Evolutionary conservation across 331 rosid genomes (phyloP), one percentile per base, ranked within the genome.

Genomic region (Stylosanthes scabra): DNA sequence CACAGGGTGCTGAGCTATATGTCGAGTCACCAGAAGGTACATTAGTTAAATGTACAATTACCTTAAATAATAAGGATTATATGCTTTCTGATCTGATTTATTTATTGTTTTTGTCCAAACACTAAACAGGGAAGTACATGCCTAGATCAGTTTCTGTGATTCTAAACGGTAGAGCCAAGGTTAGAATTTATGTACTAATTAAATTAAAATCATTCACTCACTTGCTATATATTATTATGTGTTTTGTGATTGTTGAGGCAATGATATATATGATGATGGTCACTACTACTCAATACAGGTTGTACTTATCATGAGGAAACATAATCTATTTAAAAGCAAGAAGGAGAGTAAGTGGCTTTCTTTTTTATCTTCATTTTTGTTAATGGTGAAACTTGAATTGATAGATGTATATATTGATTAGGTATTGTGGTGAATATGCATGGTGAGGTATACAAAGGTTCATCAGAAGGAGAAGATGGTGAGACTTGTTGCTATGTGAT

Each of bases 11-110:
- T 71, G 81, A 85, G 74, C 78, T 95, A 74, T 85, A 84, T 60
- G 85, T 87, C 45, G 91, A 92, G 82, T 80, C 96, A 77, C 98
- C 99, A 50, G 86, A 87, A 84, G 98, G 99, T n/a, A n/a, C n/a
- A n/a, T n/a, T n/a, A n/a, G n/a, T n/a, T n/a, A n/a, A n/a, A n/a
- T n/a, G n/a, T n/a, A n/a, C n/a, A n/a, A n/a, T n/a, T n/a, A n/a
- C n/a, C n/a, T n/a, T n/a, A n/a, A n/a, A n/a, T n/a, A n/a, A n/a
- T n/a, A n/a, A n/a, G n/a, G n/a, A n/a, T n/a, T n/a, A n/a, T 20
- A 20, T 20, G 25, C 25, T 20, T 20, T 20, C 25, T 20, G 0
- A 20, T 20, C 0, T 20, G 25, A 20, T 20, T 20, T 20, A 20
- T 20, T 20, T n/a, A n/a, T n/a, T n/a, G n/a, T n/a, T n/a, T n/a